Evolutionary conservation across 1,139 yeast species (phyloP).

Genomic region (Taphrina populina): DNA sequence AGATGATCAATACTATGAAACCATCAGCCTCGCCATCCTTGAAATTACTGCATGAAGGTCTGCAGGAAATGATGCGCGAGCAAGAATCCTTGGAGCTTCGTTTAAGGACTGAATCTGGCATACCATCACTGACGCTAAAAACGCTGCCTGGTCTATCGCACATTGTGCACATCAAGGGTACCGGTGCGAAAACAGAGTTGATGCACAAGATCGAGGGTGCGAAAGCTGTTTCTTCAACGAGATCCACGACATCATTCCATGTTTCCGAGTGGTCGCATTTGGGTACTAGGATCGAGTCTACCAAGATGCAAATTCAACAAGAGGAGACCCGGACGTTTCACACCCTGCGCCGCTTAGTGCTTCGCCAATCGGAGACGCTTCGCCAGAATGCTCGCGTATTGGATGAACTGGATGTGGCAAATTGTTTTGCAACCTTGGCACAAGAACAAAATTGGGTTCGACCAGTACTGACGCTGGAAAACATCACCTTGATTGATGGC

Average conservation of each 20-base stretch:
- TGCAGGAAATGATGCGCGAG: slow-evolving; percentile 39
- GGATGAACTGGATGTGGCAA: slow-evolving; percentile 70
- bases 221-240: slow-evolving; percentile 20
- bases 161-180: slow-evolving; percentile 34
- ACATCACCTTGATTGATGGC: slow-evolving; percentile 42
- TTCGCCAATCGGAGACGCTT: slow-evolving; percentile 49
- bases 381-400: slow-evolving; percentile 52
- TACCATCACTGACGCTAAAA: slow-evolving; percentile 22
- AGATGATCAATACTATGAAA: slow-evolving; percentile 21
- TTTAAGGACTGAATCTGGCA: slow-evolving; percentile 35
- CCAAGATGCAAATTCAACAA: slow-evolving; percentile 39
- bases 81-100: slow-evolving; percentile 38
- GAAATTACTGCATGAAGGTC: slow-evolving; percentile 40
- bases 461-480: slow-evolving; percentile 58
- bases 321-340: slow-evolving; percentile 54
- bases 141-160: slow-evolving; percentile 32
- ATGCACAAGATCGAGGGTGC: slow-evolving; percentile 8
- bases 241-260: slow-evolving; percentile 29
- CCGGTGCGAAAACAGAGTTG: slow-evolving; percentile 17
- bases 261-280: slow-evolving; percentile 42
- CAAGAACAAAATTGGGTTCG: slow-evolving; percentile 61
- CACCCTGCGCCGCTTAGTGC: slow-evolving; percentile 48
- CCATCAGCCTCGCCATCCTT: slow-evolving; percentile 37
- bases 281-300: slow-evolving; percentile 43
- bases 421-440: slow-evolving; percentile 72